Conservation (phyloP, 1,284 basidiomycete species). For the Lentinula novae-zelandiae region DNA sequence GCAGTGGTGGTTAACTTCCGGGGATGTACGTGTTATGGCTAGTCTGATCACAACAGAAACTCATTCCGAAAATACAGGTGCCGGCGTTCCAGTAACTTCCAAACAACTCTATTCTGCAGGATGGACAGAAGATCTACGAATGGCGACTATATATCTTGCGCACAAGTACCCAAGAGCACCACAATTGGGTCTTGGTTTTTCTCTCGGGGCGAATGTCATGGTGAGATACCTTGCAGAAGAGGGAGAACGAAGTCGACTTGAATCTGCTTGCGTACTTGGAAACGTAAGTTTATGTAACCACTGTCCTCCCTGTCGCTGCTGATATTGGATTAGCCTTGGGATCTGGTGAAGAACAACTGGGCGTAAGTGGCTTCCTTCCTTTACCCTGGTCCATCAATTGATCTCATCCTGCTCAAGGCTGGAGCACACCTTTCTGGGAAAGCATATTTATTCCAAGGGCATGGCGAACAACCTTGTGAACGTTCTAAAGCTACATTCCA, state of each 20-base stretch:
- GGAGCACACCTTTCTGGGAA: slow-evolving; percentile 59
- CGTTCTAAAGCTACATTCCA: slow-evolving; percentile 61
- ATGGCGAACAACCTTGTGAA: slow-evolving; percentile 79
- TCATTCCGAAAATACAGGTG: slow-evolving; percentile 43
- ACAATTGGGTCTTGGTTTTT: slow-evolving; percentile 88
- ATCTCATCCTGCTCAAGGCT: slow-evolving; percentile 41
- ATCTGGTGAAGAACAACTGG: slow-evolving; percentile 9
- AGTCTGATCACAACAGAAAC: background rate
- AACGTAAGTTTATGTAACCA: slow-evolving; percentile 50
- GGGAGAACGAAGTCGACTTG: slow-evolving; percentile 72
- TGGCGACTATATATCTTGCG: slow-evolving; percentile 76
- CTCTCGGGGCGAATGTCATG: slow-evolving; percentile 90
- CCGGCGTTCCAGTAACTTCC: slow-evolving; percentile 78
- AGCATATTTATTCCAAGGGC: slow-evolving; percentile 76
- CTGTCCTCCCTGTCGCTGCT: background rate
- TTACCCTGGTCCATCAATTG: background rate
- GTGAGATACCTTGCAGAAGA: slow-evolving; percentile 92
- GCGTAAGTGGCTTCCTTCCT: background rate
- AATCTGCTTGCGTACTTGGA: slow-evolving; percentile 74
- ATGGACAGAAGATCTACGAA: slow-evolving; percentile 83
- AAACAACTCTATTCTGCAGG: slow-evolving; percentile 86
- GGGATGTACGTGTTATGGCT: slow-evolving; percentile 62
- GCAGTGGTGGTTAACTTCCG: slow-evolving; percentile 90
- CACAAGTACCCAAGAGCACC: slow-evolving; percentile 76
- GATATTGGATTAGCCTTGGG: slow-evolving; percentile 10